These are phyloP conservation scores for Fusarium pilosicola DNA, from an alignment of 2,329 filamentous ascomycete species.

Conservation along the genomic window DNA sequence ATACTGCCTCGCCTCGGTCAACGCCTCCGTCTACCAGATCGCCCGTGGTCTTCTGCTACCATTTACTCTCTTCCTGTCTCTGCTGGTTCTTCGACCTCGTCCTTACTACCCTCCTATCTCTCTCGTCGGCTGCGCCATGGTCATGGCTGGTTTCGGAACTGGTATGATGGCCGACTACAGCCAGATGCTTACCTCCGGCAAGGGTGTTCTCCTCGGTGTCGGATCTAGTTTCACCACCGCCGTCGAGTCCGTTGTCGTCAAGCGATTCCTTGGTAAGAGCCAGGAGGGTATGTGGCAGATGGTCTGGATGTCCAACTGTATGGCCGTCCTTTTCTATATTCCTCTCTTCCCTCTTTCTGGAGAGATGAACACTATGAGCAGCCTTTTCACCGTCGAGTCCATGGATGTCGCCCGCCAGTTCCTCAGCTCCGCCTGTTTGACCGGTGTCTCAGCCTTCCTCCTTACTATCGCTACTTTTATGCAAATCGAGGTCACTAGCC, in stretches of 20 bases:
- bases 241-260: slow-evolving; percentile 43
- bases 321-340: slow-evolving; percentile 41
- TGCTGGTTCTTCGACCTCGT: slow-evolving; percentile 42
- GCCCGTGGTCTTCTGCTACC: slow-evolving; percentile 41
- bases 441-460: slow-evolving; percentile 41
- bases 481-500: slow-evolving; percentile 44
- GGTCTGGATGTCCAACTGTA: slow-evolving; percentile 45
- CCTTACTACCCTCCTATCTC: slow-evolving; percentile 43
- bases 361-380: slow-evolving; percentile 34
- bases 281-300: slow-evolving; percentile 45
- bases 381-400: slow-evolving; percentile 29
- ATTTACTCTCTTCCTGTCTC: slow-evolving; percentile 42
- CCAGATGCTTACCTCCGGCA: slow-evolving; percentile 43
- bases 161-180: slow-evolving; percentile 43
- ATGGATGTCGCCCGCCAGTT: slow-evolving; percentile 34
- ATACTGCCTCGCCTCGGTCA: slow-evolving; percentile 43
- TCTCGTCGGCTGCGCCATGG: slow-evolving; percentile 41
- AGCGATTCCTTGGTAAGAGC: slow-evolving; percentile 42
- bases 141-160: slow-evolving; percentile 43
- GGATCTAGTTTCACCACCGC: slow-evolving; percentile 43
- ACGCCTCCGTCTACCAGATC: slow-evolving; percentile 44
- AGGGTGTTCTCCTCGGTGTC: slow-evolving; percentile 40
- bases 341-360: slow-evolving; percentile 42
- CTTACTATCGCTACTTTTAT: slow-evolving; percentile 43
- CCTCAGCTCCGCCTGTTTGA: slow-evolving; percentile 38